A percentile compares a stretch with the other conserved stretches of the same genome.
Conservation (phyloP, 2,329 filamentous ascomycete genomes). For the Paramyrothecium roridum region DNA sequence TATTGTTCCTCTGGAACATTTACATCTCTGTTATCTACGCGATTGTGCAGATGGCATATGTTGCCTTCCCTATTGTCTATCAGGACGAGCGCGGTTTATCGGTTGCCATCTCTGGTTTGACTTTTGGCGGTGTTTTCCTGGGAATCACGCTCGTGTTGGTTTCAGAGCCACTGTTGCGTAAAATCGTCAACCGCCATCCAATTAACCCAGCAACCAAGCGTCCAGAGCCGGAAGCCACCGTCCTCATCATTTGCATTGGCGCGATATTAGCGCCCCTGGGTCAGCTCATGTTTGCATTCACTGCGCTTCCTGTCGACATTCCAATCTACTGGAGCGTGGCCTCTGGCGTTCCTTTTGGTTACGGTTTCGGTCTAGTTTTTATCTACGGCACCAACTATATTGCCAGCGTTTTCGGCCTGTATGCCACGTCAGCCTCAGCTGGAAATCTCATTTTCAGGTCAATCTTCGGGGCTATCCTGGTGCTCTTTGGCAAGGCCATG, state of each 20-base stretch:
- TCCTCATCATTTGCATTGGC: not conserved
- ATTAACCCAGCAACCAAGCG: not conserved
- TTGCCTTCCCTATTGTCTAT: not conserved
- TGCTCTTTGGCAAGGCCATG: not conserved
- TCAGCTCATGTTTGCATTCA: not conserved
- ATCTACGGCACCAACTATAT: slow-evolving; percentile 1
- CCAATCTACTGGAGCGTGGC: not conserved
- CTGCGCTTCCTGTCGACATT: not conserved
- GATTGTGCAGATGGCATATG: not conserved
- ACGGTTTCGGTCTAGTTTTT: not conserved
- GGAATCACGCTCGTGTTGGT: not conserved
- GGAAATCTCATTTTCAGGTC: not conserved
- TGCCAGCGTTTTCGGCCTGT: not conserved
- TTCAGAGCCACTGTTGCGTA: not conserved
- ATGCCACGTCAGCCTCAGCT: not conserved
- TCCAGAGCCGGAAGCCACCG: not conserved
- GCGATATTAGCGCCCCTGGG: not conserved
- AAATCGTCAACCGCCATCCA: not conserved
- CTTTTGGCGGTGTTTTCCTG: not conserved
- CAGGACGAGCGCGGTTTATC: not conserved
- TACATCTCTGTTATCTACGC: not conserved
- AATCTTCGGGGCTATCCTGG: not conserved
- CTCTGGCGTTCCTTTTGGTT: not conserved
- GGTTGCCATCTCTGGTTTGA: not conserved
- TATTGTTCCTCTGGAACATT: not conserved